Percentiles rank a stretch among this genome's conserved stretches.
Evolutionary conservation across 148 eudicot species (phyloP).

Genomic region (Polygonum aviculare): DNA sequence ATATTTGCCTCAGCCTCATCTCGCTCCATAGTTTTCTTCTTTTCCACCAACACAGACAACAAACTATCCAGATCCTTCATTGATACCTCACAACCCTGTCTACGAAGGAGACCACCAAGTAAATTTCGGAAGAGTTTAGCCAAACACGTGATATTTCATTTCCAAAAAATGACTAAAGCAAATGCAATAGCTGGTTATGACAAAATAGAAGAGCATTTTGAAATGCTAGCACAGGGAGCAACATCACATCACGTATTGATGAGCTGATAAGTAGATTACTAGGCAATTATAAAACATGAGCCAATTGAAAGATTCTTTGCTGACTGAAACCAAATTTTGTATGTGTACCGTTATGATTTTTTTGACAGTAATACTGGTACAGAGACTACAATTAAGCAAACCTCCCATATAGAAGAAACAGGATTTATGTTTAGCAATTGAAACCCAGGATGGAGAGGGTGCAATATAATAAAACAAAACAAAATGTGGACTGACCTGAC

Average conservation of each 20-base stretch:
- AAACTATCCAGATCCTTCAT: constrained; percentile 69
- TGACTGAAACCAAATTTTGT: not conserved
- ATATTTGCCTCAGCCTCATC: constrained; percentile 82
- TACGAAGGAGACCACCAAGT: constrained; percentile 40
- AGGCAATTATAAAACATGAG: not conserved
- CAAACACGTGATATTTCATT: not conserved
- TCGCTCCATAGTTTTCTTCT: constrained; percentile 77
- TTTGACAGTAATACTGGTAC: not conserved
- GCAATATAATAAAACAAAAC: not conserved
- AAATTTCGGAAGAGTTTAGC: constrained; percentile 15
- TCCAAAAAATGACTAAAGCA: not conserved
- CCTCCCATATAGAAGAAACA: not conserved
- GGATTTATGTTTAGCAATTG: not conserved
- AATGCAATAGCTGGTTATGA: not conserved
- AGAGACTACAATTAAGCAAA: not conserved
- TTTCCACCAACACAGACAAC: constrained; percentile 54
- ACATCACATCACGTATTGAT: not conserved
- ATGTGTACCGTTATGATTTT: not conserved
- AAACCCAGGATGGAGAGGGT: not conserved
- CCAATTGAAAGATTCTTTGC: not conserved
- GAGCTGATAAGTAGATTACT: not conserved
- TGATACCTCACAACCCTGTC: constrained; percentile 88
- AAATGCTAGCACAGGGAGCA: not conserved
- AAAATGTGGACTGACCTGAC: constrained; percentile 47
- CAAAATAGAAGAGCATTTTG: not conserved